These are phyloP conservation scores for Saccharomyces mikatae DNA, from an alignment of 805 yeast species.

Conservation along the genomic window DNA sequence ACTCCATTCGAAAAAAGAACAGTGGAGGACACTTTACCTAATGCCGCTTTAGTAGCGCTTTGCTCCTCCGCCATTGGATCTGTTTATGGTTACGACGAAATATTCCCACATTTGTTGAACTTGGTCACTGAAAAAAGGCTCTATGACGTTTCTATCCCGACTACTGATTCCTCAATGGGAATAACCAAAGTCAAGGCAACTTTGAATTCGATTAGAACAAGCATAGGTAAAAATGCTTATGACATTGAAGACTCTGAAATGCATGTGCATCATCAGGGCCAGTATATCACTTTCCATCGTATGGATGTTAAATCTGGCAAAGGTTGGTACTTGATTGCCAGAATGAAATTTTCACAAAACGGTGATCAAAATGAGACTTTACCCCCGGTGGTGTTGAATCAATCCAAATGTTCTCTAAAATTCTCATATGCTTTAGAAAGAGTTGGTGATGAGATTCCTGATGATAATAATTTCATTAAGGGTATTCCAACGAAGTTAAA, in stretches of 20 bases:
- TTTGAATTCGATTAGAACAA: slow-evolving; percentile 49
- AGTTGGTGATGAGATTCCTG: slow-evolving; percentile 40
- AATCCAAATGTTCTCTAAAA: slow-evolving; percentile 49
- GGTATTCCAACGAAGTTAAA: slow-evolving; percentile 61
- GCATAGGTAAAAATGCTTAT: slow-evolving; percentile 43
- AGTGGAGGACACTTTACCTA: slow-evolving; percentile 88
- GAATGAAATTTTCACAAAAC: slow-evolving; percentile 57
- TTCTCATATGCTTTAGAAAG: slow-evolving; percentile 51
- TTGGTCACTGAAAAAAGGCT: slow-evolving; percentile 68
- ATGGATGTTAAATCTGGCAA: slow-evolving; percentile 73
- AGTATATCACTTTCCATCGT: slow-evolving; percentile 84
- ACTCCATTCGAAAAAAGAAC: slow-evolving; percentile 84
- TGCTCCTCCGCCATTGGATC: slow-evolving; percentile 93
- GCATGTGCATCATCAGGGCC: slow-evolving; percentile 91
- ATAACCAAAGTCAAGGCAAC: slow-evolving; percentile 64
- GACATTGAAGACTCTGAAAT: slow-evolving; percentile 65
- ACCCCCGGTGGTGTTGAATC: slow-evolving; percentile 51
- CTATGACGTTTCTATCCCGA: slow-evolving; percentile 32
- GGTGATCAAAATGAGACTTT: slow-evolving; percentile 43
- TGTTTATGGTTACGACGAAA: slow-evolving; percentile 88
- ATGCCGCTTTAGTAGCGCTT: slow-evolving; percentile 87
- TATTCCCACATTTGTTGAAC: slow-evolving; percentile 73
- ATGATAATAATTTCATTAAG: slow-evolving; percentile 37
- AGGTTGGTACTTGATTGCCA: slow-evolving; percentile 83
- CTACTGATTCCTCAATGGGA: slow-evolving; percentile 34